These are phyloP conservation scores for Lepidium didymum DNA, from an alignment of 345 rosid genomes.

Conservation along the genomic window DNA sequence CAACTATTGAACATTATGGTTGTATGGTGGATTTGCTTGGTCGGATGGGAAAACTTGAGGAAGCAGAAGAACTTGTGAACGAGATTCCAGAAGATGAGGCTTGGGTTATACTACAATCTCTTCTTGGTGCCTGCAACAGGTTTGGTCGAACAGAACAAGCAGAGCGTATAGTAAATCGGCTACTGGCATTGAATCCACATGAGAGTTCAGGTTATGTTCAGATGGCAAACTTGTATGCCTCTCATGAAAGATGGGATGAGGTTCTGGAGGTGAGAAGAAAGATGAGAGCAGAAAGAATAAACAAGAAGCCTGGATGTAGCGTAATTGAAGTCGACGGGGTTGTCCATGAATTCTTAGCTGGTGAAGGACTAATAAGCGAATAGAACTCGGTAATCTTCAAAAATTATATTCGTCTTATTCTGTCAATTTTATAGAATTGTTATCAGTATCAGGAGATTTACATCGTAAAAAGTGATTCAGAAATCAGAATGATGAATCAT, in stretches of 20 bases:
- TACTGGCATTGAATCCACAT: conserved; percentile 26
- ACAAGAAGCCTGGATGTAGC: conserved; percentile 41
- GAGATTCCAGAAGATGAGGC: conserved; percentile 25
- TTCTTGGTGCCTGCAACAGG: conserved; percentile 38
- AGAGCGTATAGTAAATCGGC: conserved; percentile 28
- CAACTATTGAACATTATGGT: conserved; percentile 43
- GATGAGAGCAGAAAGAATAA: conserved; percentile 32
- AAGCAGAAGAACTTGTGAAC: conserved; percentile 36
- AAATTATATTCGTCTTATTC: background rate
- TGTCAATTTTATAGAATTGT: background rate
- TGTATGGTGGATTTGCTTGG: conserved; percentile 54
- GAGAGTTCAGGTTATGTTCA: conserved; percentile 34
- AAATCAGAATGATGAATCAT: conserved; percentile 10
- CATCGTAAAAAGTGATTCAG: background rate
- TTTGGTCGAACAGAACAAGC: conserved; percentile 41
- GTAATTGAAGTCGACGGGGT: conserved; percentile 39
- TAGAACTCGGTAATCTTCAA: conserved; percentile 16
- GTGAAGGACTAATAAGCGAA: conserved; percentile 35
- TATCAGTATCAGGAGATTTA: background rate
- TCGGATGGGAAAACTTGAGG: conserved; percentile 32
- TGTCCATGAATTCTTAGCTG: conserved; percentile 43
- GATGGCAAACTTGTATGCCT: conserved; percentile 38
- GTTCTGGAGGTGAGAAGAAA: conserved; percentile 29
- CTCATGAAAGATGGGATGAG: conserved; percentile 36
- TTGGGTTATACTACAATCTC: conserved; percentile 29